A percentile compares a stretch with the other conserved stretches of the same genome.
Conservation (phyloP, 441 rosid genomes). For the Capsella rubella region DNA sequence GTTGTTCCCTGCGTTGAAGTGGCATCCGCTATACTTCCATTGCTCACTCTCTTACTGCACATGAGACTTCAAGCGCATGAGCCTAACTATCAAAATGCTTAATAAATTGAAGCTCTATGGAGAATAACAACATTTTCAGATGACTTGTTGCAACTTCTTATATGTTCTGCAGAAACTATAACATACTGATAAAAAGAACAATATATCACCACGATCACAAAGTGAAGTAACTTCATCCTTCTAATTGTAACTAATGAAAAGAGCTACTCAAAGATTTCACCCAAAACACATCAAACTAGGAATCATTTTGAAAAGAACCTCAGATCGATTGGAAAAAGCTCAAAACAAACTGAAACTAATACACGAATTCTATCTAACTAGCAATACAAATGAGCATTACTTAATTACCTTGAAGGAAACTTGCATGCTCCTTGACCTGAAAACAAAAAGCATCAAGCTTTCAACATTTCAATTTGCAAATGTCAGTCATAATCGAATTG, state of each 20-base stretch:
- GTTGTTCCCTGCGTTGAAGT: slow-evolving; percentile 51
- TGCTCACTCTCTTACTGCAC: slow-evolving; percentile 60
- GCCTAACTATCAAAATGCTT: neutral
- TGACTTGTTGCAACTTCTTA: neutral
- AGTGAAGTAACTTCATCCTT: slow-evolving; percentile 3
- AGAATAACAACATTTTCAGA: neutral
- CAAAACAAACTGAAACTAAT: neutral
- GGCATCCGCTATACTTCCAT: slow-evolving; percentile 52
- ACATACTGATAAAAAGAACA: no score
- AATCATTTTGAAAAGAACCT: neutral
- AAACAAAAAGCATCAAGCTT: slow-evolving; percentile 37
- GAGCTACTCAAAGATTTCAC: neutral
- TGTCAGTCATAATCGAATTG: neutral
- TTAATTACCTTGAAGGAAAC: slow-evolving; percentile 74
- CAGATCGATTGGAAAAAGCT: neutral
- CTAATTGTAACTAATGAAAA: slow-evolving; percentile 1
- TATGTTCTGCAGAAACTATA: neutral
- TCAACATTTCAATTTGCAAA: neutral
- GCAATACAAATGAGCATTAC: slow-evolving; percentile 44
- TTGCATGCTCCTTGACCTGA: slow-evolving; percentile 80
- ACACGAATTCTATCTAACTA: neutral
- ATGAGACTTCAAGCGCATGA: slow-evolving; percentile 12
- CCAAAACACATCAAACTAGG: slow-evolving; percentile 3
- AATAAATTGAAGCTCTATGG: neutral
- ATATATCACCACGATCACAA: neutral